Evolutionary conservation across 306 rosid genomes (phyloP).

Genomic region (Vigna nakashimae): DNA sequence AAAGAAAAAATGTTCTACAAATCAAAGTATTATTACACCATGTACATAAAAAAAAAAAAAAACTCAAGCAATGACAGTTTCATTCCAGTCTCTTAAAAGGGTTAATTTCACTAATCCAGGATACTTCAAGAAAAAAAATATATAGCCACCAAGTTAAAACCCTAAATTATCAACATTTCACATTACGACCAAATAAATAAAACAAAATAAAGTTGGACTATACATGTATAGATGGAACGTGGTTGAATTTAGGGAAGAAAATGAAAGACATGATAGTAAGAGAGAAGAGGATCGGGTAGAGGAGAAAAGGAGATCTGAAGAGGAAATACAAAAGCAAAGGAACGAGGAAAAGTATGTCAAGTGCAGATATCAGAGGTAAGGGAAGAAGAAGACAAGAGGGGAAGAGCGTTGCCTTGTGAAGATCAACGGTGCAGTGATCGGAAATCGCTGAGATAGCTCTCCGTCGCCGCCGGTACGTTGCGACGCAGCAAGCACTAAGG

Average conservation of each 20-base stretch:
- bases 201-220: neutral
- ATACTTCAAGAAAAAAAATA: conserved; percentile 3
- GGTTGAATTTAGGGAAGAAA: neutral
- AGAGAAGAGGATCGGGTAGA: conserved; percentile 15
- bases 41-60: neutral
- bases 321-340: neutral
- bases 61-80: neutral
- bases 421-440: conserved; percentile 28
- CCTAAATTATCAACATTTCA: conserved; percentile 30
- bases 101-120: neutral
- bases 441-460: no score
- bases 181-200: neutral
- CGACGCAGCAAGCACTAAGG: no score
- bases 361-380: neutral
- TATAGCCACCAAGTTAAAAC: conserved; percentile 35
- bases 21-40: neutral
- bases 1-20: neutral
- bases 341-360: neutral
- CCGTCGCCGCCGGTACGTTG: no score
- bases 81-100: neutral
- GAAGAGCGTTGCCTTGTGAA: conserved; percentile 34
- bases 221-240: neutral
- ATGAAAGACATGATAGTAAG: neutral
- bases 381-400: neutral
- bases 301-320: conserved; percentile 52